A percentile compares a stretch with the other conserved stretches of the same genome.
Evolutionary conservation across 306 rosid genomes (phyloP).

Genomic region (Quillaja saponaria): DNA sequence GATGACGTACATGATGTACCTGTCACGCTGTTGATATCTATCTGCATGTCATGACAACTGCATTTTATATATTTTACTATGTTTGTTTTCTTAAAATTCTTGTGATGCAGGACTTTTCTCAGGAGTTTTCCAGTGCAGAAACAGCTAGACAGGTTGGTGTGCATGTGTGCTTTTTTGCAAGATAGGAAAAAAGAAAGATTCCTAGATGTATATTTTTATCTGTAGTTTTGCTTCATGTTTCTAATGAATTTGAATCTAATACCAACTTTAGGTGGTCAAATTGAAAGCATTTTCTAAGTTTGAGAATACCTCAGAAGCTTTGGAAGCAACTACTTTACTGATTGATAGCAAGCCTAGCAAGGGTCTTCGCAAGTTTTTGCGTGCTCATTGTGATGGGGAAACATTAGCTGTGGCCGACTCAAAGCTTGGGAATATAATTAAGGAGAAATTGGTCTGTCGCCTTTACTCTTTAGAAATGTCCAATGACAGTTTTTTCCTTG

Average conservation of each 20-base stretch:
- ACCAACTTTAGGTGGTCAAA: conserved; percentile 60
- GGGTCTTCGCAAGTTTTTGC: conserved; percentile 83
- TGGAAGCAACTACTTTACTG: conserved; percentile 76
- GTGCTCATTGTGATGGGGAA: conserved; percentile 75
- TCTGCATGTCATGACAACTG: too few relatives aligned
- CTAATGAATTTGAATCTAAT: conserved; percentile 16
- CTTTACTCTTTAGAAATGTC: not conserved
- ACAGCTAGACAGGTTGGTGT: conserved; percentile 76
- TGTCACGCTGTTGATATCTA: too few relatives aligned
- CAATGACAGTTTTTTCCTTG: not conserved
- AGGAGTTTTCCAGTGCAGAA: conserved; percentile 61
- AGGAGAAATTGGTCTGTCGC: conserved; percentile 76
- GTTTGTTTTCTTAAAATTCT: not conserved
- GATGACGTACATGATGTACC: too few relatives aligned
- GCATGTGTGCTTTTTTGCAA: not conserved
- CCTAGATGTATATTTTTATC: not conserved
- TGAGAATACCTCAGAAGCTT: conserved; percentile 82
- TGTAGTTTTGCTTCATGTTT: not conserved
- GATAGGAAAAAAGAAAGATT: not conserved
- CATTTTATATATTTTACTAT: not conserved
- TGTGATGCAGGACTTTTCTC: conserved; percentile 58
- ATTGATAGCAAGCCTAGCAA: conserved; percentile 87
- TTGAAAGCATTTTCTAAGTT: conserved; percentile 89
- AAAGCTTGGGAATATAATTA: conserved; percentile 78
- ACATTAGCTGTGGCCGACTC: conserved; percentile 84